Conservation (phyloP, 1,284 basidiomycete species). For the Puccinia brachypodii region DNA sequence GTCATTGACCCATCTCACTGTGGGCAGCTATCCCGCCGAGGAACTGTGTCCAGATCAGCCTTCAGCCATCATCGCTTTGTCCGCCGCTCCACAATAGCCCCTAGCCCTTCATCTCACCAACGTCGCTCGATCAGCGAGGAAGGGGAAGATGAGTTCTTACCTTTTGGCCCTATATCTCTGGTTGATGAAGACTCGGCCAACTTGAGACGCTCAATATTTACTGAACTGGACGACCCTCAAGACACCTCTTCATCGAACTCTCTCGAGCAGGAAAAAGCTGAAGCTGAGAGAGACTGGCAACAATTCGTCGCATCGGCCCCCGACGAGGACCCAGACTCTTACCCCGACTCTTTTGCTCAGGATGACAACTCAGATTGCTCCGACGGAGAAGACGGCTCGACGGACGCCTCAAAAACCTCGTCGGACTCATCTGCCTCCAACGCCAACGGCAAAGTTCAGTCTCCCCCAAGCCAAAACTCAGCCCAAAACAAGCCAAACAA, state of each 20-base stretch:
- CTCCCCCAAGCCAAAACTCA: neutral
- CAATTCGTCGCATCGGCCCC: neutral
- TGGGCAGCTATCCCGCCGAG: neutral
- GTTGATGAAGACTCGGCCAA: neutral
- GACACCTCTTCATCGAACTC: neutral
- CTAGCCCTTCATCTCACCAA: neutral
- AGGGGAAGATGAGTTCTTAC: neutral
- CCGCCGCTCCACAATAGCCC: neutral
- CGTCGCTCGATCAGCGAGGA: neutral
- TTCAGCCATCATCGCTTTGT: neutral
- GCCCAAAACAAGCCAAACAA: neutral
- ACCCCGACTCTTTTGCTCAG: neutral
- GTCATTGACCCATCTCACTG: neutral
- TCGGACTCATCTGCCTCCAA: neutral
- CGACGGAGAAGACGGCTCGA: neutral
- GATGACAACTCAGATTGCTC: neutral
- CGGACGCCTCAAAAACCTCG: neutral
- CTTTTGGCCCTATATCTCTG: neutral
- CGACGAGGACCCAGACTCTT: constrained; percentile 4
- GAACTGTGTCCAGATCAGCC: neutral
- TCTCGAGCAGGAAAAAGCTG: neutral
- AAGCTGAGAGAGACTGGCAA: neutral
- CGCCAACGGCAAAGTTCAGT: neutral
- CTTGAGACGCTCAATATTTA: neutral
- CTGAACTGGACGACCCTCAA: neutral